Conservation (phyloP, 371 early-diverging fungal species). For the Zychaea mexicana region DNA sequence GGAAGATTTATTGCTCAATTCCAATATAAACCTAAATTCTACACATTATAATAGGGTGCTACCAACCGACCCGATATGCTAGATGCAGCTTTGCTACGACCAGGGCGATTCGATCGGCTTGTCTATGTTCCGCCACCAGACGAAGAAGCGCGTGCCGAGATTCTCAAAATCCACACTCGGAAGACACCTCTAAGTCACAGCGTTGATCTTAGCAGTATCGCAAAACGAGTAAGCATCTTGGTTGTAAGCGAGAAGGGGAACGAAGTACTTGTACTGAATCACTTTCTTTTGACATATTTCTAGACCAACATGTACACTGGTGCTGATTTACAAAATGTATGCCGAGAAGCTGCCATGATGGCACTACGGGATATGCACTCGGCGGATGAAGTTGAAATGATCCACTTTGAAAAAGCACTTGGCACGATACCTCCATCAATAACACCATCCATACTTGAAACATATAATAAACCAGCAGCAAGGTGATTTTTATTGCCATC, state of each 20-base stretch:
- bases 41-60: constrained; percentile 76
- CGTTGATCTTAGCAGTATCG: constrained; percentile 75
- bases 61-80: constrained; percentile 98
- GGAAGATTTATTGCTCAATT: no score
- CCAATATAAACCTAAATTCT: no score
- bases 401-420: constrained; percentile 18
- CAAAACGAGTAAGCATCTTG: constrained; percentile 51
- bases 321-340: constrained; percentile 95
- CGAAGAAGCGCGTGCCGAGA: constrained; percentile 72
- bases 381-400: constrained; percentile 46
- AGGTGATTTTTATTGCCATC: no score
- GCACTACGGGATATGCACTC: constrained; percentile 64
- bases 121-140: constrained; percentile 96
- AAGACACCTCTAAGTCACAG: constrained; percentile 71
- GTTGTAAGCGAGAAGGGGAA: no score
- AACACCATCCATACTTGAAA: constrained; percentile 10
- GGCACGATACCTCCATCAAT: constrained; percentile 22
- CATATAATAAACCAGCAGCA: constrained; percentile 1
- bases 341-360: constrained; percentile 95
- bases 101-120: constrained; percentile 94
- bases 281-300: constrained; percentile 1
- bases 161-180: constrained; percentile 85
- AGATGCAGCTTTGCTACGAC: constrained; percentile 93
- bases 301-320: constrained; percentile 93
- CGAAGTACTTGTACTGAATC: neutral